These are phyloP conservation scores for Nakazawaea anatomiae DNA, from an alignment of 805 yeast species.

Conservation along the genomic window DNA sequence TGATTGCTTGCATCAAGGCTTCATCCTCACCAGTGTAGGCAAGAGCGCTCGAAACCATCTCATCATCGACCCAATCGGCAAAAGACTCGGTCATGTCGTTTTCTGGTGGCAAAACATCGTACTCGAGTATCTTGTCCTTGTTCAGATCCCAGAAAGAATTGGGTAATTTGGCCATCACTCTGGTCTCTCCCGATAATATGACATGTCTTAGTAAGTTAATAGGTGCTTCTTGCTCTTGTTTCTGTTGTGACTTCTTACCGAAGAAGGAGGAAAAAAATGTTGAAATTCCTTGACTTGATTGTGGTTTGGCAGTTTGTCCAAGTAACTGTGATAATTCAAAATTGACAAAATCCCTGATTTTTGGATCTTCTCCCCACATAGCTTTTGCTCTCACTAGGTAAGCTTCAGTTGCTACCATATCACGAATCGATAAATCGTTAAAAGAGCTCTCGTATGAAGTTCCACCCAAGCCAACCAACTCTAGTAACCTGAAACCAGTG, in stretches of 20 bases:
- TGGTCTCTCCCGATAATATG: constrained; percentile 63
- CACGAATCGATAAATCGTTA: constrained; percentile 23
- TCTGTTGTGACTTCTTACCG: not conserved
- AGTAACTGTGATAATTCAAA: constrained; percentile 28
- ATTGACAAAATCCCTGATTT: constrained; percentile 40
- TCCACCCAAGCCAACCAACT: constrained; percentile 35
- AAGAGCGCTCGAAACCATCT: constrained; percentile 36
- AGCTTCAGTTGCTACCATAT: constrained; percentile 44
- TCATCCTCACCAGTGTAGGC: constrained; percentile 27
- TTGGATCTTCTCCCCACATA: constrained; percentile 45
- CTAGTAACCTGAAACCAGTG: constrained; percentile 45
- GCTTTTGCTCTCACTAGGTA: constrained; percentile 51
- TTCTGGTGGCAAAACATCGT: constrained; percentile 66
- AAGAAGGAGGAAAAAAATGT: constrained; percentile 11
- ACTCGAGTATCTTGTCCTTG: constrained; percentile 62
- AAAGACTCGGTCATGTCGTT: constrained; percentile 35
- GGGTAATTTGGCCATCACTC: constrained; percentile 68
- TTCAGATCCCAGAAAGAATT: constrained; percentile 50
- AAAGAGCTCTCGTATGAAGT: constrained; percentile 19
- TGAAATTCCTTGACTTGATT: not conserved
- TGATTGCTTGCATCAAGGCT: constrained; percentile 18
- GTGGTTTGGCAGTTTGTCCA: not conserved
- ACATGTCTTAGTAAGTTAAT: constrained; percentile 60
- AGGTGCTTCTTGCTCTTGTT: constrained; percentile 36
- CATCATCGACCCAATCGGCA: constrained; percentile 40